phyloP scores from a whole-genome alignment of 768 basidiomycete species.

The Flagelloscypha sp. region DNA sequence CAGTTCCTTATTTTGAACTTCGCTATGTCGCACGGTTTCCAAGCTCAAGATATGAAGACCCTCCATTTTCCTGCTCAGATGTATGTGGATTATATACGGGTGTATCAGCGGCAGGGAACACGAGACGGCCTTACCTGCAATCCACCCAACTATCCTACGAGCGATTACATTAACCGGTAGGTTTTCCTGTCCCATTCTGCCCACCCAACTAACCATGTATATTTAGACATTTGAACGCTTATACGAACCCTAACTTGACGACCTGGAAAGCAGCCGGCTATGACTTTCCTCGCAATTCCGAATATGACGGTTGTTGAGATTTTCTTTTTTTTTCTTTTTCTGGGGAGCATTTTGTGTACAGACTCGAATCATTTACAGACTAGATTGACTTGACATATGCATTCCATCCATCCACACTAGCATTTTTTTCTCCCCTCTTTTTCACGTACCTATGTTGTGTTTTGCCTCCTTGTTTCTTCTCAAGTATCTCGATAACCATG shows the following conservation, averaged over 20 bases:
- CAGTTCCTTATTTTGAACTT: conserved; percentile 83
- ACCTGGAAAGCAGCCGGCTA: conserved; percentile 54
- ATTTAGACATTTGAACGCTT: conserved; percentile 27
- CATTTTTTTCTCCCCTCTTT: no score
- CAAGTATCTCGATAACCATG: no score
- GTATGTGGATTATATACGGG: conserved; percentile 84
- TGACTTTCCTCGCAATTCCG: conserved; percentile 40
- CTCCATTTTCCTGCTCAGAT: conserved; percentile 72
- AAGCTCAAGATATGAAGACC: conserved; percentile 60
- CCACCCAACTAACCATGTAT: conserved; percentile 17
- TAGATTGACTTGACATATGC: no score
- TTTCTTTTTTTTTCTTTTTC: no score
- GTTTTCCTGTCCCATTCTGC: conserved; percentile 14
- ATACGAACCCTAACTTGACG: conserved; percentile 53
- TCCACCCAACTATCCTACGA: conserved; percentile 70
- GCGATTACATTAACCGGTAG: conserved; percentile 66
- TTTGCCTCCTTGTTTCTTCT: no score
- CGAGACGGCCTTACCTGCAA: conserved; percentile 65
- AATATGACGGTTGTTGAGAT: conserved; percentile 4
- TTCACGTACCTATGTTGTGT: no score
- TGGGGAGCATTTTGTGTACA: no score
- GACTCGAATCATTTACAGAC: no score
- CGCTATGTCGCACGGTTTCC: conserved; percentile 73
- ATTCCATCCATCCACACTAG: no score
- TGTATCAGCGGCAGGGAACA: conserved; percentile 72